A percentile compares a stretch with the other conserved stretches of the same genome.
phyloP scores from a whole-genome alignment of 192 early-diverging fungal species.

The Thamnidium elegans region DNA sequence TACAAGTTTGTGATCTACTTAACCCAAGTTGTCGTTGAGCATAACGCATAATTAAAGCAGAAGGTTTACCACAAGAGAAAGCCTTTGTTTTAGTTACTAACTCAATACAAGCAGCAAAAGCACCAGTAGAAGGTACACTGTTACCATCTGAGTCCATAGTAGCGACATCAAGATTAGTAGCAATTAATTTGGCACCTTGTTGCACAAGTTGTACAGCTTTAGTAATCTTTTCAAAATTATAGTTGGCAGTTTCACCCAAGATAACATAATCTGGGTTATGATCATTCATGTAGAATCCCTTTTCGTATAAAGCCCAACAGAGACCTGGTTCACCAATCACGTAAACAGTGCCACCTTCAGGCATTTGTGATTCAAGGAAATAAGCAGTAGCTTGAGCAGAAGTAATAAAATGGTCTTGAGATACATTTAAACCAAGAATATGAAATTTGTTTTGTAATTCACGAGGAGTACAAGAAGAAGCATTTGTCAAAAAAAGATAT shows the following conservation, averaged over 20 bases:
- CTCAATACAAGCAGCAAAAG: slow-evolving; percentile 54
- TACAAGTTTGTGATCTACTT: slow-evolving; percentile 53
- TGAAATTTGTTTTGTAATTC: slow-evolving; percentile 52
- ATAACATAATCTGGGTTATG: slow-evolving; percentile 60
- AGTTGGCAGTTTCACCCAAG: slow-evolving; percentile 49
- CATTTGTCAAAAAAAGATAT: slow-evolving; percentile 62
- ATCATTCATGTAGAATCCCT: slow-evolving; percentile 58
- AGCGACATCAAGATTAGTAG: slow-evolving; percentile 58
- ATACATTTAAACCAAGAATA: slow-evolving; percentile 48
- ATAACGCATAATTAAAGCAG: slow-evolving; percentile 54
- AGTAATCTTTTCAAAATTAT: slow-evolving; percentile 52
- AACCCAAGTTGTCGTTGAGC: slow-evolving; percentile 51
- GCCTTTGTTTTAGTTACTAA: slow-evolving; percentile 58
- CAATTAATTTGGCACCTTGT: slow-evolving; percentile 56
- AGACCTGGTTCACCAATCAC: slow-evolving; percentile 61
- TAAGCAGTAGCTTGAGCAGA: slow-evolving; percentile 53
- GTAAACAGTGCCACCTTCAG: slow-evolving; percentile 46
- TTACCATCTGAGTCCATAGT: slow-evolving; percentile 43
- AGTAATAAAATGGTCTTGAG: slow-evolving; percentile 54
- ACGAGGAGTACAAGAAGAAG: slow-evolving; percentile 55
- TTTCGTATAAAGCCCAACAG: slow-evolving; percentile 53
- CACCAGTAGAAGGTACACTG: slow-evolving; percentile 52
- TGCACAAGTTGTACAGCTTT: slow-evolving; percentile 53
- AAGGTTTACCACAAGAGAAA: slow-evolving; percentile 57
- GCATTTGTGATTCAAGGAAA: slow-evolving; percentile 53